Evolutionary conservation across 1,284 basidiomycete genomes (phyloP).

Genomic region (Lignosus rhinocerotis): DNA sequence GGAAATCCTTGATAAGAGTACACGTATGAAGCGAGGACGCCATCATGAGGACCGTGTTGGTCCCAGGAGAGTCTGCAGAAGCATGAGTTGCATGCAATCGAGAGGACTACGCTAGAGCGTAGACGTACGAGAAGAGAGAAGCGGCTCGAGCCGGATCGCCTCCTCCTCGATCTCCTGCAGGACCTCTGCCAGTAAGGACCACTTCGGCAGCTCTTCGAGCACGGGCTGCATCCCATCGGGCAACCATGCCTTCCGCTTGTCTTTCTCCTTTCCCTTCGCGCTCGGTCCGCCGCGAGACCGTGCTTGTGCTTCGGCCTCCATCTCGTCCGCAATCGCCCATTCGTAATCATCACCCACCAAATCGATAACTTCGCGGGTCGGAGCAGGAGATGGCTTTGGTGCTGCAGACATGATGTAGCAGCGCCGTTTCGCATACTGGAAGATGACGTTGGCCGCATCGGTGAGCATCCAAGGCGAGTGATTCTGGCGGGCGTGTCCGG

Average conservation of each 20-base stretch:
- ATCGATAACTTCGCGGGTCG: constrained; percentile 31
- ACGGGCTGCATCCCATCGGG: constrained; percentile 83
- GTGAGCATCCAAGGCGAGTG: constrained; percentile 87
- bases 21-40: constrained; percentile 81
- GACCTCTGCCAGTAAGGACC: constrained; percentile 84
- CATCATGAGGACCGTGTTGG: constrained; percentile 87
- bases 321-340: constrained; percentile 70
- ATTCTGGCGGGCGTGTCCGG: constrained; percentile 59
- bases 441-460: constrained; percentile 87
- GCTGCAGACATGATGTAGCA: constrained; percentile 64
- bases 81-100: neutral
- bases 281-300: constrained; percentile 1
- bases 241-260: constrained; percentile 53
- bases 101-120: neutral
- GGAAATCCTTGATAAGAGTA: constrained; percentile 75
- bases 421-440: constrained; percentile 78
- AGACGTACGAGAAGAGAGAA: constrained; percentile 31
- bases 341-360: constrained; percentile 61
- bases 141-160: constrained; percentile 63
- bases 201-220: constrained; percentile 95
- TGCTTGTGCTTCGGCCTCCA: constrained; percentile 40
- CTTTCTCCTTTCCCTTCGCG: constrained; percentile 17
- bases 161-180: constrained; percentile 93
- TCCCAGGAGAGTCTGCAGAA: constrained; percentile 53
- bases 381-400: constrained; percentile 27